Conservation (phyloP, 257 asterid species). For the Striga asiatica region DNA sequence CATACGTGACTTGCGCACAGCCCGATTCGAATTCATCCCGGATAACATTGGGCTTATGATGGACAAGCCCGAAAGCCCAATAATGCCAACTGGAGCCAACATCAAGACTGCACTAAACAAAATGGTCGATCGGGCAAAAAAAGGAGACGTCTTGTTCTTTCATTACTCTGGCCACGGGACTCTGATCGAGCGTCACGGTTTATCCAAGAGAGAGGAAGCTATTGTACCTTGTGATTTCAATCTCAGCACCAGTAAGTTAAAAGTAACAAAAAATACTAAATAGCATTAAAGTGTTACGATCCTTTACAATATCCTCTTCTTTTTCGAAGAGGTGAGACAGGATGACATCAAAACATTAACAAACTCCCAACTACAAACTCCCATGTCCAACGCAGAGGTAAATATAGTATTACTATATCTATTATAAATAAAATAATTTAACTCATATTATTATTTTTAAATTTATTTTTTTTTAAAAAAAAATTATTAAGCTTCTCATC, state of each 20-base stretch:
- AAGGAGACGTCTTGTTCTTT: slow-evolving; percentile 50
- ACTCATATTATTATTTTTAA: too few species aligned
- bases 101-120: slow-evolving; percentile 42
- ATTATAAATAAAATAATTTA: too few species aligned
- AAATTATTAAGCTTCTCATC: too few species aligned
- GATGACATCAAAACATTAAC: too few species aligned
- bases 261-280: too few species aligned
- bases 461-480: too few species aligned
- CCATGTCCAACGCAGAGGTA: too few species aligned
- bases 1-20: slow-evolving; percentile 42
- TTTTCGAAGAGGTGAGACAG: too few species aligned
- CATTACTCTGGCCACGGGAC: slow-evolving; percentile 84
- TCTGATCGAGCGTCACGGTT: slow-evolving; percentile 25
- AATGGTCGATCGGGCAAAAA: slow-evolving; percentile 51
- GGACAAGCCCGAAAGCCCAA: slow-evolving; percentile 48
- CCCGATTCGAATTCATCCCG: slow-evolving; percentile 39
- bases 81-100: slow-evolving; percentile 64
- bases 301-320: too few species aligned
- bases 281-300: too few species aligned
- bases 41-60: slow-evolving; percentile 27
- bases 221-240: slow-evolving; percentile 75
- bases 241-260: slow-evolving; percentile 57
- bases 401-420: too few species aligned
- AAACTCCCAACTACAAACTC: too few species aligned
- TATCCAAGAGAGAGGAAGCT: slow-evolving; percentile 44